Evolutionary conservation across 345 rosid species (phyloP), one percentile per base, ranked within the genome.

Genomic region (sweet orange (Citrus sinensis)): DNA sequence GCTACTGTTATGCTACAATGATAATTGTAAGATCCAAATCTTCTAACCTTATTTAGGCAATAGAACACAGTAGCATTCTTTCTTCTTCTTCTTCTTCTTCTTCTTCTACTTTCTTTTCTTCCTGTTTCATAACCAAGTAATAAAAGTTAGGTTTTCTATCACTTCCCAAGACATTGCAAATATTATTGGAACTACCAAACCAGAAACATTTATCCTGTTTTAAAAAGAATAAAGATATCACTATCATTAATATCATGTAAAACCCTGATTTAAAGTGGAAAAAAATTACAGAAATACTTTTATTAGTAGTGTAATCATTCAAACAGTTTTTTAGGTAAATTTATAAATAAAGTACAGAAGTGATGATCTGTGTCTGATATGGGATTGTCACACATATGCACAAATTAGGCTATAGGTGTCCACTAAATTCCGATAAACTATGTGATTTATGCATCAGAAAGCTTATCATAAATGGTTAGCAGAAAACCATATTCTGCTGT

Each of bases 61-160:
- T 46, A 78, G 63, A 34, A 64, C 17, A 73, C 76, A 34, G 68
- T 17, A 29, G 56, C 54, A 1, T 51, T 75, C 27, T 58, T 20
- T 61, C 51, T 58, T 24, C 51, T 34, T 34, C 30, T 25, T 25
- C 25, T 29, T 29, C 34, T n/a, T 29, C 65, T 59, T 60, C 39
- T 30, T 61, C 59, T 58, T 11, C 51, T 46, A 46, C 17, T 46
- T 58, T n/a, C 76, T 22, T 35, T 25, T 62, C 42, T 62, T 49
- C 72, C 79, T 69, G 72, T 62, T 76, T 55, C 68, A 76, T 51
- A 65, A 67, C 65, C 60, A 70, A 76, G 49, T 71, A 39, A 65
- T 30, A 71, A 64, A 56, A 71, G 19, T 59, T 35, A 71, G 67
- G 39, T 16, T 14, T 71, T 14, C 13, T 17, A 64, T 66, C 34